Conservation (phyloP, 371 early-diverging fungal species). For the Apophysomyces sp. region DNA sequence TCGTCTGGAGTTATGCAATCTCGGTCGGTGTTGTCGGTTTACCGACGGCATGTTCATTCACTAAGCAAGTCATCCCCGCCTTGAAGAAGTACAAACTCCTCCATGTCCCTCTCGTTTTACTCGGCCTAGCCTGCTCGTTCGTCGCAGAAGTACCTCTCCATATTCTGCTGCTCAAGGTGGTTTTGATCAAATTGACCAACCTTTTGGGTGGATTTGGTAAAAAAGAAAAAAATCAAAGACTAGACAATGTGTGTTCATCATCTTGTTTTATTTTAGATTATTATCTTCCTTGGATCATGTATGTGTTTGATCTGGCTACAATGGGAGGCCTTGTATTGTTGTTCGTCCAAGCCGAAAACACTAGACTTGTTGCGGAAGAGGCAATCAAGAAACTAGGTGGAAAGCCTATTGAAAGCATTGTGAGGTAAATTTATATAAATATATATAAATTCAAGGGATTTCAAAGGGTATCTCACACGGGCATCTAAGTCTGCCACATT, state of each 20-base stretch:
- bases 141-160: constrained; percentile 33
- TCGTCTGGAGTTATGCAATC: constrained; percentile 14
- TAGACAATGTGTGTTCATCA: not conserved
- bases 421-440: constrained; percentile 10
- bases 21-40: constrained; percentile 1
- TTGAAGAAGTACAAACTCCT: not conserved
- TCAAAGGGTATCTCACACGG: not conserved
- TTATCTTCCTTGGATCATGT: constrained; percentile 12
- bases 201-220: constrained; percentile 33
- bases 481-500: not conserved
- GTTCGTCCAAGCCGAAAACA: constrained; percentile 22
- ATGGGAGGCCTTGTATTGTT: constrained; percentile 15
- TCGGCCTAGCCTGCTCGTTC: constrained; percentile 11
- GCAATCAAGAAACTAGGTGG: constrained; percentile 11
- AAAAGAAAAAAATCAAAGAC: not conserved
- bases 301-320: constrained; percentile 19
- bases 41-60: constrained; percentile 2
- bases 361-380: constrained; percentile 16
- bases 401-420: constrained; percentile 9
- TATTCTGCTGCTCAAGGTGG: constrained; percentile 16
- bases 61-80: not conserved
- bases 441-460: not conserved
- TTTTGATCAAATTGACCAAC: constrained; percentile 5
- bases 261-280: constrained; percentile 11
- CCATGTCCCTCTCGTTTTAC: constrained; percentile 2